Evolutionary conservation across 352 stramenopile genomes (phyloP).

Genomic region (Phytopythium boreale): DNA sequence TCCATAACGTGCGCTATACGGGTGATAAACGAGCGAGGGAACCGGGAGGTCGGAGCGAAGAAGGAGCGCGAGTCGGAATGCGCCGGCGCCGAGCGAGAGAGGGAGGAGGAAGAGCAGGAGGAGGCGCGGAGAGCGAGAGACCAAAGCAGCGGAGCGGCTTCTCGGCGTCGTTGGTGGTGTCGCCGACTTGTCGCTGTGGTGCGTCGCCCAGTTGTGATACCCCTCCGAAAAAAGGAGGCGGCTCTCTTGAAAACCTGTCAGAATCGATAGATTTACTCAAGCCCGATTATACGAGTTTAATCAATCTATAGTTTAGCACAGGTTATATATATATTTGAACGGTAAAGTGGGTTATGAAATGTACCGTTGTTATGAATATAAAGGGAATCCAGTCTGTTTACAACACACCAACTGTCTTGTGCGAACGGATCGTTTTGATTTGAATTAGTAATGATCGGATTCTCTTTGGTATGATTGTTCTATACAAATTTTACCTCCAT

Average conservation of each 20-base stretch:
- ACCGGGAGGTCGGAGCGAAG: neutral
- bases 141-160: neutral
- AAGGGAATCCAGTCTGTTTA: too few relatives aligned
- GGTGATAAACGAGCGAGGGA: neutral
- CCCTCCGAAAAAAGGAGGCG: neutral
- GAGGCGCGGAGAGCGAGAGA: neutral
- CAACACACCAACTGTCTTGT: too few relatives aligned
- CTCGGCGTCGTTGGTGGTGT: neutral
- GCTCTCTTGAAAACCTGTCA: neutral
- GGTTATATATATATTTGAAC: neutral
- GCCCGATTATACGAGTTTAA: neutral
- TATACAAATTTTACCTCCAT: too few relatives aligned
- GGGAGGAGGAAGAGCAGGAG: too few relatives aligned
- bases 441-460: too few relatives aligned
- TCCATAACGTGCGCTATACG: constrained; percentile 23
- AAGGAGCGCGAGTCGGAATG: neutral
- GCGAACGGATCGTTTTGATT: too few relatives aligned
- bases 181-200: neutral
- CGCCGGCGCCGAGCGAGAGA: neutral
- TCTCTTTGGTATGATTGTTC: too few relatives aligned
- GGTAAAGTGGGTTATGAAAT: too few relatives aligned
- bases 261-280: neutral
- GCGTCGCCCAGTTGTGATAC: neutral
- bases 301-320: neutral
- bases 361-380: neutral